A percentile compares a stretch with the other conserved stretches of the same genome.
phyloP scores from a whole-genome alignment of 192 early-diverging fungal species.

The Coemansia sp. region DNA sequence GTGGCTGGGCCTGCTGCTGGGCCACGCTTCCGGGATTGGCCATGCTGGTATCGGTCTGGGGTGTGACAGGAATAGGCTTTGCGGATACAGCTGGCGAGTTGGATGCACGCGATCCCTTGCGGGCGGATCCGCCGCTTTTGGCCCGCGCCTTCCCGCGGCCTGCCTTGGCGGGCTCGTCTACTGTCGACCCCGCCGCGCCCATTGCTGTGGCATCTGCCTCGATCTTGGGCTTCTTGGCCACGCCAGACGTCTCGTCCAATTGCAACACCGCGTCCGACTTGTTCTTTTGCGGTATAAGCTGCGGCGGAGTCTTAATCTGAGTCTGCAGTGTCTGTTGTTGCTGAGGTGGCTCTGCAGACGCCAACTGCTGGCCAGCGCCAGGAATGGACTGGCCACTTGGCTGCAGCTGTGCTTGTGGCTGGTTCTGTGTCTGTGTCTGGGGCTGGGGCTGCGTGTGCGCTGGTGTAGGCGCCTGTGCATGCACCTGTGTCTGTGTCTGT shows the following conservation, averaged over 20 bases:
- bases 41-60: not conserved
- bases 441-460: not conserved
- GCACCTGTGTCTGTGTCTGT: not conserved
- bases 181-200: not conserved
- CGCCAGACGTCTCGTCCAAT: not conserved
- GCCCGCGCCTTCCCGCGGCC: conserved; percentile 22
- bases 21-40: too few species aligned
- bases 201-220: conserved; percentile 1
- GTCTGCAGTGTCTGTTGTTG: conserved; percentile 1
- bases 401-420: not conserved
- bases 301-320: conserved; percentile 5
- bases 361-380: too few species aligned
- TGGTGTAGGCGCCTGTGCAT: not conserved
- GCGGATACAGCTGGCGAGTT: conserved; percentile 37
- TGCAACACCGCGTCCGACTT: conserved; percentile 9
- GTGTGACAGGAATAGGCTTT: conserved; percentile 5
- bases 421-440: not conserved
- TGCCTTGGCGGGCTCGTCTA: conserved; percentile 21
- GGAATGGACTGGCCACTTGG: too few species aligned
- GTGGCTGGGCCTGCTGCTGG: not conserved
- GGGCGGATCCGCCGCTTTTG: conserved; percentile 9
- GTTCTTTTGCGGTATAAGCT: conserved; percentile 31
- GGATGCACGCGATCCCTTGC: conserved; percentile 21
- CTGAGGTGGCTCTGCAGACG: too few species aligned
- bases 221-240: conserved; percentile 18